Conservation (phyloP, 495 filamentous ascomycete species). For the Evernia prunastri region DNA sequence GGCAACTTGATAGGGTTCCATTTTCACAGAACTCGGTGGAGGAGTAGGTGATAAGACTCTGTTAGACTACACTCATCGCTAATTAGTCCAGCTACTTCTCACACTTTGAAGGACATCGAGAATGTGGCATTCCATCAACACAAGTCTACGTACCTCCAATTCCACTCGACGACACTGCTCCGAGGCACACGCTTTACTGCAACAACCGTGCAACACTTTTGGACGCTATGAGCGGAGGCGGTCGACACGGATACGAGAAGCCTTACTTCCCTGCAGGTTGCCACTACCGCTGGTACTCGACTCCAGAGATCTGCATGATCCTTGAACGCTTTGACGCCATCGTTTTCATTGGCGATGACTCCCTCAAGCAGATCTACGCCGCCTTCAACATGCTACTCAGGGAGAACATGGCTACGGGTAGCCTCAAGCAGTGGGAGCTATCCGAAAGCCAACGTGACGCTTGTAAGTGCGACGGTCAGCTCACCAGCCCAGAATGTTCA, state of each 20-base stretch:
- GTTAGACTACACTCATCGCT: conserved; percentile 4
- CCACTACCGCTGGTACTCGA: conserved; percentile 43
- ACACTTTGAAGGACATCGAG: conserved; percentile 39
- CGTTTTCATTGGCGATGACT: conserved; percentile 43
- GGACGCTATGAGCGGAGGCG: conserved; percentile 42
- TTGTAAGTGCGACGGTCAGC: conserved; percentile 41
- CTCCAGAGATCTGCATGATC: conserved; percentile 44
- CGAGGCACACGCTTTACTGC: conserved; percentile 32
- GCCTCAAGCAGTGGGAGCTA: conserved; percentile 40
- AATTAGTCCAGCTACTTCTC: conserved; percentile 35
- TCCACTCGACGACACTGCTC: conserved; percentile 14
- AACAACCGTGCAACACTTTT: conserved; percentile 36
- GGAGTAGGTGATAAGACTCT: conserved; percentile 23
- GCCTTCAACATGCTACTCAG: conserved; percentile 46
- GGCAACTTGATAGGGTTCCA: conserved; percentile 24
- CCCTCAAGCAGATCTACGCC: conserved; percentile 39
- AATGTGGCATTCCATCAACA: conserved; percentile 40
- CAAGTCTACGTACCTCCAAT: conserved; percentile 39
- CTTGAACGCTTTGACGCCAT: conserved; percentile 43
- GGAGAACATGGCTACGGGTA: conserved; percentile 38
- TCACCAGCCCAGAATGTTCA: conserved; percentile 33
- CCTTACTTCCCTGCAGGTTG: conserved; percentile 38
- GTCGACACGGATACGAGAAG: conserved; percentile 42
- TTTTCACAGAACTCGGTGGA: conserved; percentile 18
- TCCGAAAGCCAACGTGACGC: conserved; percentile 28